Evolutionary conservation across 345 rosid genomes (phyloP).

Genomic region (Populus alba): DNA sequence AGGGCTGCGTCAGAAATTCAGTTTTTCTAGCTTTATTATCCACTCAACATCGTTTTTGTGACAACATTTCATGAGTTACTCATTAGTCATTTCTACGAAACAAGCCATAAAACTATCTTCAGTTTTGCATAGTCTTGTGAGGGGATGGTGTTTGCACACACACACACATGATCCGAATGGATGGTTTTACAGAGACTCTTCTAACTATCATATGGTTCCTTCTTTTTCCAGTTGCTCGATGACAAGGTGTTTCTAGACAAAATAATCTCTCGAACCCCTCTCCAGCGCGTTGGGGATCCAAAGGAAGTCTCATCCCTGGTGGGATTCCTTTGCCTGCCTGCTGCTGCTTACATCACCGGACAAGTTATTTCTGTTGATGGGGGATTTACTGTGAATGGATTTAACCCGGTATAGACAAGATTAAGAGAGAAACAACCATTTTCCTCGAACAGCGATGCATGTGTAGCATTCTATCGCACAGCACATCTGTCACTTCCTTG

Average conservation of each 20-base stretch:
- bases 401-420: constrained; percentile 27
- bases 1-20: neutral
- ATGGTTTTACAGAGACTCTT: neutral
- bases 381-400: constrained; percentile 50
- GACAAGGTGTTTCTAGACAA: constrained; percentile 45
- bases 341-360: constrained; percentile 78
- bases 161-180: neutral
- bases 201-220: neutral
- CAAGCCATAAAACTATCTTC: neutral
- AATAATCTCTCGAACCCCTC: constrained; percentile 61
- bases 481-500: neutral
- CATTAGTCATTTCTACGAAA: neutral
- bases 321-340: constrained; percentile 68
- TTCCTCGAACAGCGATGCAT: neutral
- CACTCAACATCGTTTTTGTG: neutral
- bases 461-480: neutral
- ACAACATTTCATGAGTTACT: neutral
- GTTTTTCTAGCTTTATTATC: neutral
- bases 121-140: neutral
- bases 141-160: neutral
- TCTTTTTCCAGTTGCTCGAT: constrained; percentile 46
- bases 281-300: constrained; percentile 74
- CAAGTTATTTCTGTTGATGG: constrained; percentile 69
- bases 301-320: constrained; percentile 69
- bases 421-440: neutral